phyloP scores from a whole-genome alignment of 208 protist species.

The Vickermania ingenoplastis region DNA sequence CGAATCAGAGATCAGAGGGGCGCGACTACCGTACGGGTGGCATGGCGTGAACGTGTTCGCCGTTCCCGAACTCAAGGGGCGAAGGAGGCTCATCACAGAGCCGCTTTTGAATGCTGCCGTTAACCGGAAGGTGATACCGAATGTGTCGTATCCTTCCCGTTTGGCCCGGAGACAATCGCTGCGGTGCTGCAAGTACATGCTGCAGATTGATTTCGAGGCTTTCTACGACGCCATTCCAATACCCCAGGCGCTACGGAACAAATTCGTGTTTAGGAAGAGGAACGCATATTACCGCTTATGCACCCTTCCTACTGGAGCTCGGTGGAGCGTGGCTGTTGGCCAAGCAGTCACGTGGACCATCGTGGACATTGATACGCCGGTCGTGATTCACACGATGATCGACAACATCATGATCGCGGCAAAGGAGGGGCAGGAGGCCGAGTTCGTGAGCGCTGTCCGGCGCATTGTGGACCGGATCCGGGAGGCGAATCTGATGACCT shows the following conservation, averaged over 20 bases:
- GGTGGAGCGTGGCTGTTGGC: neutral
- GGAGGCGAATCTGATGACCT: slow-evolving; percentile 1
- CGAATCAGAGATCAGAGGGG: neutral
- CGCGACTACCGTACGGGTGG: neutral
- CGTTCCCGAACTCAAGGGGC: slow-evolving; percentile 1
- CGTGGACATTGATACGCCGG: slow-evolving; percentile 1
- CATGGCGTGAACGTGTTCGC: slow-evolving; percentile 2
- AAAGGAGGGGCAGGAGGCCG: neutral
- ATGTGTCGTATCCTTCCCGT: neutral
- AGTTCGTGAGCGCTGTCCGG: slow-evolving; percentile 2
- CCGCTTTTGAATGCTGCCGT: slow-evolving; percentile 5
- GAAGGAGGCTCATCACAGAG: neutral
- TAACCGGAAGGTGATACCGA: neutral
- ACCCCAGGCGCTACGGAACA: slow-evolving; percentile 1
- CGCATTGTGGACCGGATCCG: neutral
- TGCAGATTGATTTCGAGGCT: slow-evolving; percentile 8
- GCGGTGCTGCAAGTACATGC: slow-evolving; percentile 3
- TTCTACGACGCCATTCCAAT: slow-evolving; percentile 6
- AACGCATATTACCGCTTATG: neutral
- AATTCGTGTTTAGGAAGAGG: neutral
- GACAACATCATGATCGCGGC: slow-evolving; percentile 3
- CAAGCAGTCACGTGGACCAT: slow-evolving; percentile 4
- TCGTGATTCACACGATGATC: slow-evolving; percentile 4
- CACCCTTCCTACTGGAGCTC: slow-evolving; percentile 1
- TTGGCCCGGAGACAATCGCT: slow-evolving; percentile 4